Evolutionary conservation across 495 filamentous ascomycete species (phyloP).

Genomic region (Xylaria intraflava): DNA sequence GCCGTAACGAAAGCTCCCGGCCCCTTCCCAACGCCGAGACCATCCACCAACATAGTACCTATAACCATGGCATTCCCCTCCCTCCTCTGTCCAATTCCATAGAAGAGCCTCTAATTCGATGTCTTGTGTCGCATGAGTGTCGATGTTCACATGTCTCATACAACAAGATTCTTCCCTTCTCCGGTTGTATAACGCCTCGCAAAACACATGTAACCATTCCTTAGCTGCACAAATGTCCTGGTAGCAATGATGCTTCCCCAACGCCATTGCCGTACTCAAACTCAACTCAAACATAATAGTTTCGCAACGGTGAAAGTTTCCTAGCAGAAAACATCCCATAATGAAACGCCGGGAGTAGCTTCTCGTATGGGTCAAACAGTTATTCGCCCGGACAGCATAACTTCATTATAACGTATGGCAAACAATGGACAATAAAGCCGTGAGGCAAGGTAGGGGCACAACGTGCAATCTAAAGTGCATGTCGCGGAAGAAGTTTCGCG

Average conservation of each 20-base stretch:
- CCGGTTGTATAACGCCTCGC: slow-evolving; percentile 5
- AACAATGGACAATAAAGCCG: slow-evolving; percentile 19
- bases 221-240: neutral
- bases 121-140: slow-evolving; percentile 1
- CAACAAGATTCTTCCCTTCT: neutral
- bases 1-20: neutral
- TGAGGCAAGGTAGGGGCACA: slow-evolving; percentile 19
- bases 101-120: neutral
- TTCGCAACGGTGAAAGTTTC: neutral
- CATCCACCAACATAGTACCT: neutral
- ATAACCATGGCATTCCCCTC: neutral
- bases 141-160: neutral
- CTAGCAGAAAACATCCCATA: neutral
- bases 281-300: neutral
- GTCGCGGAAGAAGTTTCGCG: neutral
- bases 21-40: slow-evolving; percentile 8
- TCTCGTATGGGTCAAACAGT: slow-evolving; percentile 2
- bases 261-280: neutral
- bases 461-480: slow-evolving; percentile 17
- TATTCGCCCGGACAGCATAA: slow-evolving; percentile 21
- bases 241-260: slow-evolving; percentile 3
- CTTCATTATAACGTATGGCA: slow-evolving; percentile 24
- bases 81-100: neutral
- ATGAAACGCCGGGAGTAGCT: slow-evolving; percentile 14
- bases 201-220: neutral